Conservation (phyloP, 441 rosid genomes). For the Melastoma candidum region DNA sequence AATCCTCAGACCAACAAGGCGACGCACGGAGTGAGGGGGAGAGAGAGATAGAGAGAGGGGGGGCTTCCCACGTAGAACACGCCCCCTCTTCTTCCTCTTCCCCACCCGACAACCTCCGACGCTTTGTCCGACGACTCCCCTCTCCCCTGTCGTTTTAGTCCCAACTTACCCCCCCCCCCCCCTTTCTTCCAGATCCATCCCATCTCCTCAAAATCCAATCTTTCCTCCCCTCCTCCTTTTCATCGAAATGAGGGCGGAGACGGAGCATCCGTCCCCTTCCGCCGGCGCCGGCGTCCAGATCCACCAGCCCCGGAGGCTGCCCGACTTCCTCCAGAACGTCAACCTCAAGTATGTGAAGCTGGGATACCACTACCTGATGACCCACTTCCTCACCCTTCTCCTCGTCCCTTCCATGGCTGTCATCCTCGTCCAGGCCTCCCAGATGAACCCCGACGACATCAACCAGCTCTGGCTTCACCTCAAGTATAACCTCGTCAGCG, state of each 20-base stretch:
- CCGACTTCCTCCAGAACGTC: conserved; percentile 77
- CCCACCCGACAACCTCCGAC: no score
- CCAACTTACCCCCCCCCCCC: not conserved
- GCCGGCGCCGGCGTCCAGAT: conserved; percentile 45
- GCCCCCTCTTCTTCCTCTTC: no score
- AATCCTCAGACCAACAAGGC: no score
- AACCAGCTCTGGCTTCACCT: conserved; percentile 68
- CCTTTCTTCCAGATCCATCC: not conserved
- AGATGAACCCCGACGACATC: conserved; percentile 48
- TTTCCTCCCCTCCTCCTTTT: not conserved
- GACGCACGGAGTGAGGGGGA: no score
- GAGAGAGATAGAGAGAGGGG: no score
- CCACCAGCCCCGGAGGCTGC: conserved; percentile 44
- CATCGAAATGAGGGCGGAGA: conserved; percentile 25
- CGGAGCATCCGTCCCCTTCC: conserved; percentile 4
- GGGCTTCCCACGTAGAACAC: no score
- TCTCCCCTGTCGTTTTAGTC: no score
- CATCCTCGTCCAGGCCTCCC: conserved; percentile 35
- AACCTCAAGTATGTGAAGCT: conserved; percentile 67
- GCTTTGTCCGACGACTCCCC: no score
- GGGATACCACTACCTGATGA: conserved; percentile 57
- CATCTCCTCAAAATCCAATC: not conserved
- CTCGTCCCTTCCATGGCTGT: conserved; percentile 43
- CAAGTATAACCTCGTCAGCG: conserved; percentile 47
- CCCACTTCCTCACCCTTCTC: conserved; percentile 45